Conservation (phyloP, 192 early-diverging fungal species). For the Coemansia sp. region DNA sequence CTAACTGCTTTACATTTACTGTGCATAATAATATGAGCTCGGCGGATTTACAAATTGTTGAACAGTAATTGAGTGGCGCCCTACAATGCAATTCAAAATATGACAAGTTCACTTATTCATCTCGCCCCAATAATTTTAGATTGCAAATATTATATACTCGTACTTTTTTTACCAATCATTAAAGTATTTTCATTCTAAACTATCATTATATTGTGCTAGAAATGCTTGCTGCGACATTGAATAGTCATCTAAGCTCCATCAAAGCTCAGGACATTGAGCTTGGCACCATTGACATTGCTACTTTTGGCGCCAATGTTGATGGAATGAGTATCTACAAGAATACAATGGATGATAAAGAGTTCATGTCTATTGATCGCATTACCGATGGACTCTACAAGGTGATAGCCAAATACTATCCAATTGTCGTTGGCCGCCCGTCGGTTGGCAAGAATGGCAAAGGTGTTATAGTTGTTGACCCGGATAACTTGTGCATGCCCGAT, state of each 20-base stretch:
- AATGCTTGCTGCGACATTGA: not conserved
- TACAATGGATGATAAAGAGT: conserved; percentile 3
- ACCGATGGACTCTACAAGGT: conserved; percentile 28
- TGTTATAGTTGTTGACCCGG: conserved; percentile 28
- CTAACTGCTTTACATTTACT: too few relatives aligned
- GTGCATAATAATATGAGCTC: too few relatives aligned
- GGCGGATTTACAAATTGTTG: too few relatives aligned
- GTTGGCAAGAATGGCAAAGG: conserved; percentile 26
- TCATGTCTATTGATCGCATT: conserved; percentile 35
- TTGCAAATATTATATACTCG: too few relatives aligned
- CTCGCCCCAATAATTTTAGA: too few relatives aligned
- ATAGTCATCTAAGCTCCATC: conserved; percentile 7
- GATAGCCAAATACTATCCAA: conserved; percentile 46
- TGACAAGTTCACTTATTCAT: too few relatives aligned
- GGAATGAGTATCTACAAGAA: conserved; percentile 39
- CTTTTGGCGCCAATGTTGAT: conserved; percentile 27
- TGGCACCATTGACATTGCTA: conserved; percentile 33
- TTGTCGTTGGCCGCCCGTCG: conserved; percentile 31
- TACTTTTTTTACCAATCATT: not conserved
- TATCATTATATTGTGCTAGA: not conserved
- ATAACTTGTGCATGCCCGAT: conserved; percentile 38
- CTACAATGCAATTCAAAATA: too few relatives aligned
- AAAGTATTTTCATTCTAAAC: not conserved
- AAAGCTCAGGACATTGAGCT: conserved; percentile 38
- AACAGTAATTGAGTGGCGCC: too few relatives aligned